Evolutionary conservation across 2,329 filamentous ascomycete species (phyloP), one percentile per base, ranked within the genome.

Genomic region (Pezizomycotina sp.): DNA sequence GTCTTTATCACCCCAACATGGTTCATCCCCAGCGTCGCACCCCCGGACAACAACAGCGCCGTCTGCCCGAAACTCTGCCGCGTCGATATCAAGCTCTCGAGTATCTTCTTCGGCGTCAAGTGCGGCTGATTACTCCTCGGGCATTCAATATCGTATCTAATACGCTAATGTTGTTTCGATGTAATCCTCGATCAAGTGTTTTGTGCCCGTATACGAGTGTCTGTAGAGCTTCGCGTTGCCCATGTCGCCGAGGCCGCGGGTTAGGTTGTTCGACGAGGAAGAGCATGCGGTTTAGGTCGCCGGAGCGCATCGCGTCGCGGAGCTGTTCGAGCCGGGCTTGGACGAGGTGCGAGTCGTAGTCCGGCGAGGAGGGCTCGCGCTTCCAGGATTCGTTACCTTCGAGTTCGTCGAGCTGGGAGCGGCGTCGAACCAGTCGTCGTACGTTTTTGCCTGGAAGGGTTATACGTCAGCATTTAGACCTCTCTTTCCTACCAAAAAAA

Each of bases 21-120:
- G 42, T 79, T 79, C 79, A 92, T 91, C 25, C 83, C 83, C 58
- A 91, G 82, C 1, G 83, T 89, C 1, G 77, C 82, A 2, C 83
- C 83, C 5, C 83, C 83, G 4, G 82, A 91, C 6, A 92, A 62
- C 6, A 91, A 62, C 32, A 92, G 60, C 0, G 81, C 83, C 45
- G 76, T 89, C 44, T 82, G 68, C n/a, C 82, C 82, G 52, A 83
- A 91, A 22, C 78, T 77, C 52, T 84, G 78, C 24, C 80, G 69
- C 1, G 79, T 69, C 36, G 71, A 69, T 28, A 84, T 57, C 46
- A 89, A 63, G 38, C 73, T 70, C 36, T 84, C 76, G 4, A 83
- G 62, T 4, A 75, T 62, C 36, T 64, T 60, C 37, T 61, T 68
- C 6, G 41, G 36, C 7, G 41, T 36, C 8, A 39, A n/a, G n/a